Evolutionary conservation across 2,329 filamentous ascomycete species (phyloP), one percentile per base, ranked within the genome.

Genomic region (Penicillium sp.): DNA sequence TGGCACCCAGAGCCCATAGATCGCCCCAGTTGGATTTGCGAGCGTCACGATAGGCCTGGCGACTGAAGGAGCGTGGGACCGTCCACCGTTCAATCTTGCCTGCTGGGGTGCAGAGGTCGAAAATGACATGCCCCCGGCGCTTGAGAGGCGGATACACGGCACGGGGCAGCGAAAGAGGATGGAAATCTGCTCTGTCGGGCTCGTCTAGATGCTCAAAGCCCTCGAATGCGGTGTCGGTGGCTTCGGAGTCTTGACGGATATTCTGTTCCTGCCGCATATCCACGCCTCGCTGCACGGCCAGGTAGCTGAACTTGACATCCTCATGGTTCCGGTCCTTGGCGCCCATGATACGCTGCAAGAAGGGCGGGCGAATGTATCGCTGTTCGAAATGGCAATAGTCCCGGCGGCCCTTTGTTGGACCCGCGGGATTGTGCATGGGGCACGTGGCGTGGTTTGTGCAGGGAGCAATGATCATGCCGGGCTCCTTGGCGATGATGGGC

Each of bases 381-480:
- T 98, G 93, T 53, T 77, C 80, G 68, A 98, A 97, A 67, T 86
- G 87, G 68, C 93, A 98, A 64, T 85, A 93, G 63, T 97, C 90
- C 60, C 90, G 90, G 47, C 91, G 82, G 5, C 90, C 88, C 27
- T 73, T 73, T 46, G 81, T 82, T 46, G 85, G 75, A 0, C 90
- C 89, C 0, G 84, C 78, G 0, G 77, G 75, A 18, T 78, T 74
- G 64, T 95, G 96, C 87, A 98, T 94, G 0, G 93, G 93, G 57
- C 93, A 98, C 48, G 79, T 77, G 7, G 77, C 75, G 66, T 98
- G 93, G 66, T 90, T 97, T 0, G 93, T 96, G 73, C 93, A 98
- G 9, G 74, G 74, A 1, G 73, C 62, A 46, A 85, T 71, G 54
- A 85, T 83, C 80, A 83, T 83, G 48, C 80, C 81, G 2, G 73